phyloP scores from a whole-genome alignment of 169 alveolate species.

The Babesia caballi region DNA sequence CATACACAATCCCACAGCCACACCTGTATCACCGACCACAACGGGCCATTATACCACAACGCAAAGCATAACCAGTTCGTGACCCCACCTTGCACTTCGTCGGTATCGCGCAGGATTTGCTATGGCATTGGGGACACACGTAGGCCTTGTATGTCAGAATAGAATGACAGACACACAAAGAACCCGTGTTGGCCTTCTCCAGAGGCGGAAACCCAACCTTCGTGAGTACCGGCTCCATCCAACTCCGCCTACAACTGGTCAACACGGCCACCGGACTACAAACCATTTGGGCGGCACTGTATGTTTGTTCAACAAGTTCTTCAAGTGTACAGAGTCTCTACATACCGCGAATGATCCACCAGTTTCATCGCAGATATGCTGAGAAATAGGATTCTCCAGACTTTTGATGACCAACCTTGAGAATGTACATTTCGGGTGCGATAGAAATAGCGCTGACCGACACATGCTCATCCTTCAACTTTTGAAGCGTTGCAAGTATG shows the following conservation, averaged over 20 bases:
- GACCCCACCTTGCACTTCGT: slow-evolving; percentile 73
- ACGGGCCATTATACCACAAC: no score
- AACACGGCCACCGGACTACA: not conserved
- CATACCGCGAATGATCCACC: slow-evolving; percentile 54
- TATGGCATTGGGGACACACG: slow-evolving; percentile 73
- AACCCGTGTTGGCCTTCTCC: slow-evolving; percentile 70
- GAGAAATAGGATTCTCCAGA: not conserved
- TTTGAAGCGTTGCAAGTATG: slow-evolving; percentile 51
- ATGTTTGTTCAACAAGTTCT: slow-evolving; percentile 10
- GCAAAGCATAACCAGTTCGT: slow-evolving; percentile 29
- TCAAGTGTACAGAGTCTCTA: slow-evolving; percentile 41
- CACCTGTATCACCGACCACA: slow-evolving; percentile 30
- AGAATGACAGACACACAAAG: slow-evolving; percentile 72
- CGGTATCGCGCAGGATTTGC: slow-evolving; percentile 74
- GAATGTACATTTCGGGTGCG: slow-evolving; percentile 60
- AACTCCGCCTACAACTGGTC: slow-evolving; percentile 50
- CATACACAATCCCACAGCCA: slow-evolving; percentile 34
- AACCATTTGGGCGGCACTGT: slow-evolving; percentile 62
- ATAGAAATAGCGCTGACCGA: slow-evolving; percentile 55
- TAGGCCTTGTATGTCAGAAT: slow-evolving; percentile 66
- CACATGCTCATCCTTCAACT: slow-evolving; percentile 36
- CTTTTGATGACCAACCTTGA: slow-evolving; percentile 17
- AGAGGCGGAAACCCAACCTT: slow-evolving; percentile 75
- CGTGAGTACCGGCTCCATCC: slow-evolving; percentile 77
- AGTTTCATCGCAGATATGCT: slow-evolving; percentile 63